Conservation (phyloP, 2,329 filamentous ascomycete species). For the Colletotrichum acutatum region DNA sequence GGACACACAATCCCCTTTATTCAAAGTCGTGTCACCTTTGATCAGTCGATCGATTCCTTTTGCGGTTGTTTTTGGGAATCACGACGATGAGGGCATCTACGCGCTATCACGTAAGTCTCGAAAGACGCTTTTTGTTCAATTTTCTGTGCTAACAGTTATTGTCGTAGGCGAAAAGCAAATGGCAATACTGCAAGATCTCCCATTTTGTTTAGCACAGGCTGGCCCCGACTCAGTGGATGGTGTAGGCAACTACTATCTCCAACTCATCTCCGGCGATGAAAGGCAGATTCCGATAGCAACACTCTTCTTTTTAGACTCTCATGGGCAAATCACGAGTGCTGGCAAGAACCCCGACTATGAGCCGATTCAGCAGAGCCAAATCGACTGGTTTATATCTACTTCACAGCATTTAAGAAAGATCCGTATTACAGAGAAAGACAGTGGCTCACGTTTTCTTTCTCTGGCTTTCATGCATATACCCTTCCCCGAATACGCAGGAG, state of each 20-base stretch:
- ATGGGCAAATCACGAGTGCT: not conserved
- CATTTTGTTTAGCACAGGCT: not conserved
- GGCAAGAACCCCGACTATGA: not conserved
- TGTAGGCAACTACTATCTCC: not conserved
- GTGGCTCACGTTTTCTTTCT: constrained; percentile 39
- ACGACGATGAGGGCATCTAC: not conserved
- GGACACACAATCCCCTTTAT: not conserved
- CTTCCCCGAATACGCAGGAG: constrained; percentile 42
- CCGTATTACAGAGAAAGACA: constrained; percentile 35
- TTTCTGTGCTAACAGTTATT: not conserved
- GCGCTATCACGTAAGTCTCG: not conserved
- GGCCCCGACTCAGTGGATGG: not conserved
- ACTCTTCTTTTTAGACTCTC: not conserved
- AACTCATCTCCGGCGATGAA: not conserved
- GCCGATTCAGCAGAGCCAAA: constrained; percentile 40
- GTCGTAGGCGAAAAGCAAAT: not conserved
- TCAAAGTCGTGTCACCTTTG: not conserved
- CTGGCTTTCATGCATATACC: constrained; percentile 44
- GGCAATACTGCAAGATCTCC: not conserved
- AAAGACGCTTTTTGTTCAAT: not conserved
- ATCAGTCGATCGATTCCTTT: not conserved
- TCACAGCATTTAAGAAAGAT: constrained; percentile 30
- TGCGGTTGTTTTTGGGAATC: not conserved
- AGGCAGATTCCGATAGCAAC: not conserved
- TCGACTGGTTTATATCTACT: constrained; percentile 44